Base-by-base conservation (phyloP, 257 asterid species). In the Solanum verrucosum region DNA sequence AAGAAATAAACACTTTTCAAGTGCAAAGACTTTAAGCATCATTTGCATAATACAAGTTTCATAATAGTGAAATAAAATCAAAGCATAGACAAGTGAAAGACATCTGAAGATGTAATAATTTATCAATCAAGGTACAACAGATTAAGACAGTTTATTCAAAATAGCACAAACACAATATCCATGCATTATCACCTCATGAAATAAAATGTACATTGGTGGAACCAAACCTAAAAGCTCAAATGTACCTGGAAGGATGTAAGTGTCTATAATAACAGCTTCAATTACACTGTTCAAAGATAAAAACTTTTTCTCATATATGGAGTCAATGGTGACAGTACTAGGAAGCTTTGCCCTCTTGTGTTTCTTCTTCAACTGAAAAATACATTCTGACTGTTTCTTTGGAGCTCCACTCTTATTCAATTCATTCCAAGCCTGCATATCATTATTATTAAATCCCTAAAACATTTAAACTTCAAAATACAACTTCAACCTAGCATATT, bases 371-470 rank as follows among this genome's bases (percentile, higher is more conserved):
- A 96, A 83, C 90, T 91, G 93, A 90, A 77, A 89, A 42, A 95
- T 90, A 90, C 88, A 84, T 34, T 94, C 98, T 27, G 98, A 92
- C 91, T 93, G 96, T 88, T 89, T 95, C 90, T 91, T 94, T 5
- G 96, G 98, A 91, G 94, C 97, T 88, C 98, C 98, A 72, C 91
- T 91, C 89, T 94, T 93, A 82, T 89, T 94, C 84, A 91, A 95
- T 93, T 97, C 99, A 67, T 89, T 91, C 99, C 99, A 97, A 37
- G 99, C 99, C 99, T 97, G 88, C 63, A 42, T 74, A 44, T 87
- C 89, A 88, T 23, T 71, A 85, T 77, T 13, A 31, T 79, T 49
- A 9, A 56, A 72, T 25, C 70, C 44, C 72, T 63, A n/a, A 25
- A 78, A 2, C 7, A 67, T 21, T 38, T 42, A 38, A 88, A 85